Evolutionary conservation across 176 grass and related monocot species (phyloP).

Genomic region (Oryza longistaminata): DNA sequence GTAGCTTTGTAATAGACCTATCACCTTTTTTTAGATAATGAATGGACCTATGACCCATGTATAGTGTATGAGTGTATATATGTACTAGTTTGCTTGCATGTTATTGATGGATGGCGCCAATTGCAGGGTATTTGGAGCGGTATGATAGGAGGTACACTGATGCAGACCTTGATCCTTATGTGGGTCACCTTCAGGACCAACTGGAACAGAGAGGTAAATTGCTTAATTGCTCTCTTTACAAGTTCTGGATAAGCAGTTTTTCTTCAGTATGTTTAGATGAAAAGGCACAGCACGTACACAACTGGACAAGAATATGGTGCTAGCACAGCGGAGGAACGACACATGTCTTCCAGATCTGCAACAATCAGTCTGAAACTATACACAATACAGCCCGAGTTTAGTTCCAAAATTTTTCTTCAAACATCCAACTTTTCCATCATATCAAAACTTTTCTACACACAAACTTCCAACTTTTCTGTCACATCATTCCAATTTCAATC

Average conservation of each 20-base stretch:
- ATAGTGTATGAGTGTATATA: too few relatives aligned
- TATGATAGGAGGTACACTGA: constrained; percentile 74
- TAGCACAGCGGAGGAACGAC: background rate
- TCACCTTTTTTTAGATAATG: too few relatives aligned
- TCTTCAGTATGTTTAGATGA: background rate
- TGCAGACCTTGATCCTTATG: constrained; percentile 74
- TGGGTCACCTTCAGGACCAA: constrained; percentile 69
- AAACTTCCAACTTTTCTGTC: too few relatives aligned
- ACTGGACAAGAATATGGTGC: background rate
- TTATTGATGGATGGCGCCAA: background rate
- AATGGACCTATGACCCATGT: too few relatives aligned
- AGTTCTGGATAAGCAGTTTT: background rate
- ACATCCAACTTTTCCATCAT: too few relatives aligned
- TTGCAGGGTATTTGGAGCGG: constrained; percentile 79
- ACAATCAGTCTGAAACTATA: background rate
- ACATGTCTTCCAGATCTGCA: background rate
- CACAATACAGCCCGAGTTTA: too few relatives aligned
- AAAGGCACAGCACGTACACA: background rate
- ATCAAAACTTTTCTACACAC: too few relatives aligned
- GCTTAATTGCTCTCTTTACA: background rate
- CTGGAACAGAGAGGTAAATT: constrained; percentile 71
- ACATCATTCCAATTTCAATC: too few relatives aligned
- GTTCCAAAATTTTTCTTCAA: too few relatives aligned
- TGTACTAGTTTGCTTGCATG: too few relatives aligned
- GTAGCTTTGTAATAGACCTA: too few relatives aligned